Evolutionary conservation across 305 asterid species (phyloP), one percentile per base, ranked within the genome.

Genomic region (Plantago coronopus): DNA sequence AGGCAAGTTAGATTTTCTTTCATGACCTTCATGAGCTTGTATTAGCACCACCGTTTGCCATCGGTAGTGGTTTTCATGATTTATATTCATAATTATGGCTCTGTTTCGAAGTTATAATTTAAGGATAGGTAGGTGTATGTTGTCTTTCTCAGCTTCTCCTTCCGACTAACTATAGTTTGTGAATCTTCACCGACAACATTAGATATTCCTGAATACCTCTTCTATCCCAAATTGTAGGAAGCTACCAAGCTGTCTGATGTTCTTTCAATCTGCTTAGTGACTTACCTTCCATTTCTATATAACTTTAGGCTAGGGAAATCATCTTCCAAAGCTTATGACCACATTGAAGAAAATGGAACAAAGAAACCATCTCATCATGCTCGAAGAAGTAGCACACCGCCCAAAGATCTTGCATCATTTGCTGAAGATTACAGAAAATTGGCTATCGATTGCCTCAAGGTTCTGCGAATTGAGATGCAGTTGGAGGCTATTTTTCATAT

Each of bases 371-470:
- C 54, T 43, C 82, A 65, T 59, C 99, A 87, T 78, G 61, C 76
- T 61, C 80, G 94, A 76, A 76, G 81, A 57, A 80, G 74, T 71
- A 89, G 96, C 73, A 48, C 66, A 50, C 81, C 80, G 57, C 74
- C 84, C 7, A 89, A 81, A 86, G 95, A 85, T 81, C 83, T 94
- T 66, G 75, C 80, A 54, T 81, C 96, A 72, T 89, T 82, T 79
- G 96, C 97, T 68, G 99, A 87, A 64, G 99, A 94, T 40, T 94
- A 94, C 63, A 84, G 94, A 69, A 94, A 86, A 73, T 74, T 94
- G 70, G 95, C 99, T 49, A 74, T 85, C 72, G 99, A 94, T 74
- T 94, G 99, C 81, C 93, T 94, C 53, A 94, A 87, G 82, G 97
- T 94, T 86, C 87, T 94, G 61, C 93, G 95, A 14, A 75, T 94